Evolutionary conservation across 2,329 filamentous ascomycete genomes (phyloP), one percentile per base, ranked within the genome.

Genomic region (Apiospora malaysiana): DNA sequence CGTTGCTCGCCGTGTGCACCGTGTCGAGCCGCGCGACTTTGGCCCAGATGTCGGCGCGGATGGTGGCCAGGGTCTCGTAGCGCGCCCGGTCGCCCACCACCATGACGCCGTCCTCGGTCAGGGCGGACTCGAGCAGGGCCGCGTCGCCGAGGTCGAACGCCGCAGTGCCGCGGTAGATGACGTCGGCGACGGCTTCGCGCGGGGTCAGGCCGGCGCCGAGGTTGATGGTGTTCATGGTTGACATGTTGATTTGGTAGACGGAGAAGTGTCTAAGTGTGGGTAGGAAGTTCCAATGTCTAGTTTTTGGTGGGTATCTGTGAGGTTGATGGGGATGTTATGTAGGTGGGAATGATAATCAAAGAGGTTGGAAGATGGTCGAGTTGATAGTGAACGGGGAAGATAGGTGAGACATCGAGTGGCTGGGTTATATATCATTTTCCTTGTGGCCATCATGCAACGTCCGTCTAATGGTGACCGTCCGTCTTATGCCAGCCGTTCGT

Each of bases 141-240:
- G 27, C 65, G 27, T 67, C 66, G 27, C 23, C 66, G 3, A 21
- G 42, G 66, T 67, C 66, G 66, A 67, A 67, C 42, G 66, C 42
- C 12, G 66, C 42, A 27, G 45, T 47, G 66, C 16, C 45, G 66
- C 66, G 66, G 66, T 32, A 47, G 66, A 67, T 37, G 66, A 67
- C 40, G 45, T 67, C 66, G 21, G 42, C 66, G 42, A 67, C 66
- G 66, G 66, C 66, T 8, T 67, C 66, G 66, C 66, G 66, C 25
- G 66, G 66, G 23, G 23, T 67, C 10, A 67, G 42, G 42, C 27
- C 66, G 66, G 45, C 23, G 42, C 42, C 42, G 42, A 47, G 42
- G 21, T 67, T 23, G 45, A n/a, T 23, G 0, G 66, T 27, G 45
- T 4, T 67, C 23, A 27, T 23, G 66, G 14, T 27, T 1, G 66